Base-by-base conservation (phyloP, 2,329 filamentous ascomycete species). In the Exophiala oligosperma region DNA sequence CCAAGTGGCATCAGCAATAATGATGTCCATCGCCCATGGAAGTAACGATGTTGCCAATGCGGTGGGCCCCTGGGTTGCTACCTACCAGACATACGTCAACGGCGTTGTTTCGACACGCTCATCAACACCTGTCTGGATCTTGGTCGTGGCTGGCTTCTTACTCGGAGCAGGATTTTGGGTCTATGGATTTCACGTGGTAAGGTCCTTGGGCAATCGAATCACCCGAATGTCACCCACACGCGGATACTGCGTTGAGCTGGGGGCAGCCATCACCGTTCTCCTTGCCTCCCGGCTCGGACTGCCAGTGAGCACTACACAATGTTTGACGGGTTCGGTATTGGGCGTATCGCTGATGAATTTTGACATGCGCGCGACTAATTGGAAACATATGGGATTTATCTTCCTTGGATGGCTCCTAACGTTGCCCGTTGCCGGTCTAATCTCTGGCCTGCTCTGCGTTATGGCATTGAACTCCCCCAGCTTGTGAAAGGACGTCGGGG, bases 321-420 rank as follows among this genome's bases (percentile, higher is more conserved):
- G 72, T 52, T 61, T 74, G 17, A 71, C 70, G 7, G 72, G 73
- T 29, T 67, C 72, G 1, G 65, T 68, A 0, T 61, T 75, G 48
- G 72, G 73, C n/a, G 70, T 72, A 11, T 72, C 71, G 4, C 61
- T 74, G 14, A 72, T 72, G 65, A 74, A 73, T 49, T 70, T 69
- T 48, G 70, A 73, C 54, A 58, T 73, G 23, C 69, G 72, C 14
- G 74, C 74, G 4, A 74, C 79, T 57, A 79, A 78, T 53, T 76
- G 76, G 76, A 69, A 69, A 32, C 75, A 77, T 53, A 54, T 79
- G 28, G 69, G 58, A 3, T 77, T 70, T 63, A 78, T 79, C 51
- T 74, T 77, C 59, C 68, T 71, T 46, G 75, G 74, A 7, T 79
- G 77, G 77, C 66, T 79, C 23, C 63, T 78, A 41, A 79, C 77